Conservation (phyloP, 208 protist genomes). For the Trypanosoma cruzi region DNA sequence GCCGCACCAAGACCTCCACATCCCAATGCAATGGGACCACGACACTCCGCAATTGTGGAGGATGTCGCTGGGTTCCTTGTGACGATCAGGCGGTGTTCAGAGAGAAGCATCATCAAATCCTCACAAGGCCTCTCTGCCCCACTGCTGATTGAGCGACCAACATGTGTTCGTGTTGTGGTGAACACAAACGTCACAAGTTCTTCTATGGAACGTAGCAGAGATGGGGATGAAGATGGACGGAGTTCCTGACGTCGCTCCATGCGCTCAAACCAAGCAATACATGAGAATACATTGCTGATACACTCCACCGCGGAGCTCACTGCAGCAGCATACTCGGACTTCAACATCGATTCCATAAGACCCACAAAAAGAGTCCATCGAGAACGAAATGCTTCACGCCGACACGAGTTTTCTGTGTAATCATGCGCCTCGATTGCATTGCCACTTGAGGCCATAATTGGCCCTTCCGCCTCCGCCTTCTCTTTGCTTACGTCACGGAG, state of each 20-base stretch:
- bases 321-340: slow-evolving; percentile 43
- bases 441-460: neutral
- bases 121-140: slow-evolving; percentile 17
- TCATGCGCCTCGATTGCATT: neutral
- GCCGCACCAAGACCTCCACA: slow-evolving; percentile 12
- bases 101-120: slow-evolving; percentile 22
- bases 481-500: slow-evolving; percentile 15
- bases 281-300: slow-evolving; percentile 41
- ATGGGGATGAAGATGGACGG: neutral
- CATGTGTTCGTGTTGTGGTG: slow-evolving; percentile 45
- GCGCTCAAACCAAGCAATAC: slow-evolving; percentile 36
- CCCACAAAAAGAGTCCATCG: slow-evolving; percentile 46
- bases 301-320: slow-evolving; percentile 57
- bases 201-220: slow-evolving; percentile 36
- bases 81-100: slow-evolving; percentile 1
- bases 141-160: slow-evolving; percentile 29
- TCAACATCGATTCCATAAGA: slow-evolving; percentile 47
- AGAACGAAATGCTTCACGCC: slow-evolving; percentile 38
- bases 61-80: neutral
- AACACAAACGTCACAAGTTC: slow-evolving; percentile 48
- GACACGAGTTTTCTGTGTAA: slow-evolving; percentile 9
- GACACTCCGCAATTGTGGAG: neutral
- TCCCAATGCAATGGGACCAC: slow-evolving; percentile 1
- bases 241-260: slow-evolving; percentile 14
- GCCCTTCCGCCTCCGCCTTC: neutral